Conservation (phyloP, 495 filamentous ascomycete species). For the Letharia columbiana region DNA sequence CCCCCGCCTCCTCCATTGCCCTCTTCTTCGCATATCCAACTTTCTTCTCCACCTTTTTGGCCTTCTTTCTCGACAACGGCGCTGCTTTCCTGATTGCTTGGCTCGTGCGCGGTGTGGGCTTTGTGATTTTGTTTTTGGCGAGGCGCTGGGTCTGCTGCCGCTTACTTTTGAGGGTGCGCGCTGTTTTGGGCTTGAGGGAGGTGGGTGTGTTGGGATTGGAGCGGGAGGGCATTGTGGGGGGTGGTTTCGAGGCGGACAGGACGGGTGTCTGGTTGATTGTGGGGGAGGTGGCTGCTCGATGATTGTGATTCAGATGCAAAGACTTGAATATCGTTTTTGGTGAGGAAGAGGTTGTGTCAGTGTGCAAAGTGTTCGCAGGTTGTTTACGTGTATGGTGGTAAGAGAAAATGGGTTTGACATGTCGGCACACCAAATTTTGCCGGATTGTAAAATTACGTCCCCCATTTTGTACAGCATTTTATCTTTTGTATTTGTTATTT, state of each 20-base stretch:
- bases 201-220: slow-evolving; percentile 26
- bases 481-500: too few relatives aligned
- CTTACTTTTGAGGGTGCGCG: slow-evolving; percentile 18
- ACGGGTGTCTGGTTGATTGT: not conserved
- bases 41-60: slow-evolving; percentile 22
- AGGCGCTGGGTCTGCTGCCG: slow-evolving; percentile 19
- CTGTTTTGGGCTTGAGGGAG: slow-evolving; percentile 19
- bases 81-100: slow-evolving; percentile 21
- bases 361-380: too few relatives aligned
- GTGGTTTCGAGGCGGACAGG: not conserved
- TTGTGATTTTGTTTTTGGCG: slow-evolving; percentile 14
- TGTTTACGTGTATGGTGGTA: too few relatives aligned
- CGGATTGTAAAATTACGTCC: too few relatives aligned
- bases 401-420: too few relatives aligned
- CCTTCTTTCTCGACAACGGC: slow-evolving; percentile 23
- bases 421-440: too few relatives aligned
- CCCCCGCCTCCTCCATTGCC: slow-evolving; percentile 17
- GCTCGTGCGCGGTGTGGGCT: slow-evolving; percentile 20
- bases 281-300: not conserved
- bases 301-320: not conserved
- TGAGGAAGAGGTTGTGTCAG: too few relatives aligned
- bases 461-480: too few relatives aligned
- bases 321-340: not conserved
- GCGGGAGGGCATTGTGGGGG: slow-evolving; percentile 22
- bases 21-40: slow-evolving; percentile 18